Base-by-base conservation (phyloP, 495 filamentous ascomycete genomes). In the Parathielavia appendiculata region DNA sequence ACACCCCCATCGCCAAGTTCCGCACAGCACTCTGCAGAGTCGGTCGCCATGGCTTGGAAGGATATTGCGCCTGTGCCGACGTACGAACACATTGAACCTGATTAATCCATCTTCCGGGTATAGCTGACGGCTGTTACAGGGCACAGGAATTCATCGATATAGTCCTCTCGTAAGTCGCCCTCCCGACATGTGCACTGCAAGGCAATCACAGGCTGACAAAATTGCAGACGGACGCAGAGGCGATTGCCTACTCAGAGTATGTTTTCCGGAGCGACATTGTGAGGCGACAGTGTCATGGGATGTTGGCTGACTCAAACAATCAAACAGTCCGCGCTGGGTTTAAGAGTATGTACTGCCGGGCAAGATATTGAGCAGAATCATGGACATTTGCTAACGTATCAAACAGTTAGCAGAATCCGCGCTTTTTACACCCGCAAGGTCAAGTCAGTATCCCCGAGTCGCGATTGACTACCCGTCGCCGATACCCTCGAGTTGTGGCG, bases 401-500 rank as follows among this genome's bases (percentile, higher is more conserved):
- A 34, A 65, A 67, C 53, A 69, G 67, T 98, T 69, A 90, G 85
- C 66, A 86, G 93, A 81, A 97, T 98, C 66, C 78, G 92, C 80
- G 90, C 85, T 56, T 97, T 96, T 79, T 96, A 96, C 70, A 96
- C 91, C 58, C 83, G 93, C 70, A 97, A 98, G 75, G 93, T 97
- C 81, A 98, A 97, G 67, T 68, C 52, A 56, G 66, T 60, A 57
- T 71, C 88, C 43, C 54, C 45, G 8, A 8, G 5, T n/a, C 10
- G 12, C 22, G 7, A 16, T 23, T 4, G 36, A 16, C 19, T 9
- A 92, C 72, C 81, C 83, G 32, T 89, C 92, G 82, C 80, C 51
- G 77, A 34, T 82, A 13, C 9, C 52, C 8, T 12, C 23, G n/a
- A 4, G 34, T 17, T 3, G 1, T 19, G 32, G 26, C 23, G 30